Evolutionary conservation across 257 asterid species (phyloP), one percentile per base, ranked within the genome.

Genomic region (Agastache rugosa): DNA sequence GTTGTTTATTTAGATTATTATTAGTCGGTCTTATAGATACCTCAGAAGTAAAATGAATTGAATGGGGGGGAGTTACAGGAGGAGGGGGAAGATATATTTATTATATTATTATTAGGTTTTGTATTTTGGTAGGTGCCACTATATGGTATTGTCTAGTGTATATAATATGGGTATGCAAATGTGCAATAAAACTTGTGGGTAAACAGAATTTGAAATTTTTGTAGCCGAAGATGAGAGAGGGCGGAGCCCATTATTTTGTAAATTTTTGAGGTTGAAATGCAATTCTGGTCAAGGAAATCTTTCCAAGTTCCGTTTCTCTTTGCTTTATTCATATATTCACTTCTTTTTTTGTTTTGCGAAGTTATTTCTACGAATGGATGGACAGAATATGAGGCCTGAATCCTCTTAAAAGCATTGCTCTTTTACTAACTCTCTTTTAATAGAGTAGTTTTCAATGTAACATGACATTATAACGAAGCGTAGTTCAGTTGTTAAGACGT

Each of bases 141-240:
- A 29, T 59, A 66, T 61, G 10, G 25, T 15, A n/a, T 29, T 17
- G 72, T 68, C 12, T 53, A 67, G 80, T 78, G 84, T 88, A 73
- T 62, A 74, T 79, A 74, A 50, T 29, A 63, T 62, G 60, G 76
- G 73, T 67, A 20, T 73, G 81, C 68, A 60, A 51, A 69, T 75
- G 71, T 75, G 69, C 72, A 71, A 77, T 70, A 63, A 54, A 48
- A 35, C 35, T 14, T 7, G 17, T 53, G 76, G 74, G 56, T 17
- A 47, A 35, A 64, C 54, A 64, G 47, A 74, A 81, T 55, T 58
- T 77, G 25, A 68, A 78, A 80, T 60, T 87, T 87, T 89, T 90
- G 90, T 88, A 88, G 93, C 60, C 75, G 56, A 75, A 76, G 82
- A 64, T 80, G 83, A 79, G 83, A 79, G 83, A 78, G 72, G 9